Evolutionary conservation across 176 grass and related monocot genomes (phyloP).

Genomic region (Secale cereale): DNA sequence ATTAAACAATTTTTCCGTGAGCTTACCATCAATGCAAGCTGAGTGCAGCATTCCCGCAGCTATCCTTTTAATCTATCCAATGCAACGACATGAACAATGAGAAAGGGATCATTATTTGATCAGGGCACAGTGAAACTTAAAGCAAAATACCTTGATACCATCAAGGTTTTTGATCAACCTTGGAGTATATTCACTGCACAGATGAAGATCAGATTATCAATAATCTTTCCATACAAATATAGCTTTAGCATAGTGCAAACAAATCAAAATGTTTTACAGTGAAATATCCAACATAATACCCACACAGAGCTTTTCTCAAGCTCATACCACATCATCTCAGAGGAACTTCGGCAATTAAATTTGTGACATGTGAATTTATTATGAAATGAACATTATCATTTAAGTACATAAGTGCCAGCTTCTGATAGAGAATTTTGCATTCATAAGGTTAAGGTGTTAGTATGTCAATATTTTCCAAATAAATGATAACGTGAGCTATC

Average conservation of each 20-base stretch:
- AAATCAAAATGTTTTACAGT: constrained; percentile 16
- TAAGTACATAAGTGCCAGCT: constrained; percentile 9
- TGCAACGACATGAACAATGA: constrained; percentile 18
- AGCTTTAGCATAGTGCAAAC: neutral
- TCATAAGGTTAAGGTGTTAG: neutral
- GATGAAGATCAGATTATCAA: constrained; percentile 40
- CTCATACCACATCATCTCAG: neutral
- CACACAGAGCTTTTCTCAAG: constrained; percentile 3
- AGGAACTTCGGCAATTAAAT: neutral
- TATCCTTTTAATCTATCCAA: constrained; percentile 72
- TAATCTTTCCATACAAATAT: constrained; percentile 9
- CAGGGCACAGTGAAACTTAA: constrained; percentile 19
- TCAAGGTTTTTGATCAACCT: constrained; percentile 87
- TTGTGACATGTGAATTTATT: neutral
- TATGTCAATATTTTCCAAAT: constrained; percentile 13
- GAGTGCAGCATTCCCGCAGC: constrained; percentile 96
- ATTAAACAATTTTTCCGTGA: constrained; percentile 13
- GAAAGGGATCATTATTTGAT: neutral
- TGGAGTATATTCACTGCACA: constrained; percentile 96
- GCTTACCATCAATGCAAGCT: constrained; percentile 82
- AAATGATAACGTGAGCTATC: neutral
- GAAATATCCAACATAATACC: constrained; percentile 1
- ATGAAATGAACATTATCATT: neutral
- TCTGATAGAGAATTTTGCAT: constrained; percentile 19
- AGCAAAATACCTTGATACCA: constrained; percentile 66